These are phyloP conservation scores for Neurospora cerealis DNA, from an alignment of 495 filamentous ascomycete species.

Conservation along the genomic window DNA sequence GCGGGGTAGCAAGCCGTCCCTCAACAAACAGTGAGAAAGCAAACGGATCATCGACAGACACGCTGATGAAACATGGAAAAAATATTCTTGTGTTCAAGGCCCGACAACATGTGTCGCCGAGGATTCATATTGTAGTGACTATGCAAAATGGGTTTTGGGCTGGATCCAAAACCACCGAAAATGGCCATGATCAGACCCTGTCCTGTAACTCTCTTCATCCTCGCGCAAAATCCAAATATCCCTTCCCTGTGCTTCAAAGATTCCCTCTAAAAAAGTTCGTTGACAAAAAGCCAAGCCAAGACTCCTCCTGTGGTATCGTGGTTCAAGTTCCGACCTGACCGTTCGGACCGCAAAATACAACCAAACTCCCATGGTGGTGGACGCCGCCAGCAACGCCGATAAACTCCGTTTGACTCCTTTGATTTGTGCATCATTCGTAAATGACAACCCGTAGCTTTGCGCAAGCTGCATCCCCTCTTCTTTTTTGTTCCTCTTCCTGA, in stretches of 20 bases:
- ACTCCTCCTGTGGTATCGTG: background rate
- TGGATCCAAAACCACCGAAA: background rate
- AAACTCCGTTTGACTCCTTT: constrained; percentile 9
- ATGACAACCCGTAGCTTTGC: constrained; percentile 3
- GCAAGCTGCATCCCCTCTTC: background rate
- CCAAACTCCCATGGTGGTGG: background rate
- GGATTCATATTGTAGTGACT: background rate
- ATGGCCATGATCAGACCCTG: background rate
- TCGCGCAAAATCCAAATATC: background rate
- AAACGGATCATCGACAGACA: background rate
- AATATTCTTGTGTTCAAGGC: background rate
- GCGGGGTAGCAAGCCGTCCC: background rate
- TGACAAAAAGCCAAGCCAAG: background rate
- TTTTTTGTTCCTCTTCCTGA: background rate
- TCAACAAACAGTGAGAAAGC: background rate
- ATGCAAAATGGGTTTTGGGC: background rate
- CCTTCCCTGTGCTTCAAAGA: background rate
- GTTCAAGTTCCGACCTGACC: background rate
- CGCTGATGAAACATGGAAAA: background rate
- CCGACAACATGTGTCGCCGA: background rate
- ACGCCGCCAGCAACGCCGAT: constrained; percentile 17
- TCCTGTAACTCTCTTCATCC: background rate
- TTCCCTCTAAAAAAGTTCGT: background rate
- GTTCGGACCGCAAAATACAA: background rate
- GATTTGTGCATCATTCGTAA: constrained; percentile 4